Evolutionary conservation across 495 filamentous ascomycete genomes (phyloP).

Genomic region (Xylaria bambusicola): DNA sequence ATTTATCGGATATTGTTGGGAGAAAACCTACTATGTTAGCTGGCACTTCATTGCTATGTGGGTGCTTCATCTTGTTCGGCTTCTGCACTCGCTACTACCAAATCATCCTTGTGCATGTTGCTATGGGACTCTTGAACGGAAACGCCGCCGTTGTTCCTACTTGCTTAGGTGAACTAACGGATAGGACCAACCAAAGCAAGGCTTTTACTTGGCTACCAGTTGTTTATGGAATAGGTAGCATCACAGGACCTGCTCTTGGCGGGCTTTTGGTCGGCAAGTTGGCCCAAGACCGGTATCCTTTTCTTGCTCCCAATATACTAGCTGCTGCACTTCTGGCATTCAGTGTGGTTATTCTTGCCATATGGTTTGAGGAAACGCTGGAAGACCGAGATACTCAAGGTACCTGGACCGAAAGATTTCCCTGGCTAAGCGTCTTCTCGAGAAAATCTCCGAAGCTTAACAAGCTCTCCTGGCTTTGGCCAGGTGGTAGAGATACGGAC

Average conservation of each 20-base stretch:
- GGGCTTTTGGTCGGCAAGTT: conserved; percentile 69
- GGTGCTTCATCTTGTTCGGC: conserved; percentile 83
- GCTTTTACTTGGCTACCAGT: conserved; percentile 93
- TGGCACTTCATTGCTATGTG: conserved; percentile 80
- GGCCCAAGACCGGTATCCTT: conserved; percentile 68
- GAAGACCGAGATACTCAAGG: conserved; percentile 67
- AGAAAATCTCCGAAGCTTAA: conserved; percentile 47
- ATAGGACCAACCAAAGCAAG: conserved; percentile 86
- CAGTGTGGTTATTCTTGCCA: conserved; percentile 68
- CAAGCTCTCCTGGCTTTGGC: conserved; percentile 66
- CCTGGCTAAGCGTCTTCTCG: conserved; percentile 25
- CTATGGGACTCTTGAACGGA: conserved; percentile 93
- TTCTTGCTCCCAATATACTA: conserved; percentile 80
- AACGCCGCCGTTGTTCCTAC: conserved; percentile 87
- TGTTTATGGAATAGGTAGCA: conserved; percentile 88
- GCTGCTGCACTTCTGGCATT: conserved; percentile 68
- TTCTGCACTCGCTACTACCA: conserved; percentile 82
- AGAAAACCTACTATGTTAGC: conserved; percentile 86
- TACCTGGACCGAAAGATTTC: conserved; percentile 44
- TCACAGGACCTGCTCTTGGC: conserved; percentile 89
- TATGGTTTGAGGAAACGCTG: conserved; percentile 88
- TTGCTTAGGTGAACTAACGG: conserved; percentile 91
- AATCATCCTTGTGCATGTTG: conserved; percentile 76
- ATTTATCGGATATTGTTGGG: conserved; percentile 84
- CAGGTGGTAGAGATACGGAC: conserved; percentile 51